These are phyloP conservation scores for Perkinsus marinus DNA, from an alignment of 169 alveolate species.

Conservation along the genomic window DNA sequence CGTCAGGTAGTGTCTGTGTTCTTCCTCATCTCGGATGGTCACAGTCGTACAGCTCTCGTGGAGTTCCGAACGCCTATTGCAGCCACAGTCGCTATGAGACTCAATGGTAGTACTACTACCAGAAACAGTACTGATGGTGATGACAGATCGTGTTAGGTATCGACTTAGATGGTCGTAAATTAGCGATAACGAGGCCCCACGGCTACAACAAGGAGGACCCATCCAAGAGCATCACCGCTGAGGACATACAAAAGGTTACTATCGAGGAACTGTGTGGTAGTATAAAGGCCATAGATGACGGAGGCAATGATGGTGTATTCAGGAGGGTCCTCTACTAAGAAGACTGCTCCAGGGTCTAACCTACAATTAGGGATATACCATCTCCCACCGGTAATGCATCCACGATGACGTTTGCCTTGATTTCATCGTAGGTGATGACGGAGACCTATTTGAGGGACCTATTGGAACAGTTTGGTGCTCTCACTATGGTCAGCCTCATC, in stretches of 20 bases:
- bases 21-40: background rate
- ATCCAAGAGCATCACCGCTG: background rate
- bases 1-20: background rate
- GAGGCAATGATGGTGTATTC: background rate
- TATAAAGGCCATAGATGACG: background rate
- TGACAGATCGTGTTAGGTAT: background rate
- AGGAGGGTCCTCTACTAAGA: background rate
- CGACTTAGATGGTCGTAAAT: background rate
- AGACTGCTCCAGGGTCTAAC: background rate
- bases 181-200: background rate
- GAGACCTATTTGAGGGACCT: slow-evolving; percentile 39
- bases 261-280: background rate
- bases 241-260: background rate
- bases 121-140: background rate
- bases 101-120: background rate
- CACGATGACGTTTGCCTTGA: background rate
- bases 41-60: background rate
- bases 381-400: background rate
- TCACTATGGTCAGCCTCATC: slow-evolving; percentile 32
- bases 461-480: slow-evolving; percentile 45
- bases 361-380: background rate
- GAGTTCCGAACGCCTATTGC: background rate
- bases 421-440: slow-evolving; percentile 1
- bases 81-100: background rate
- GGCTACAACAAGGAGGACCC: background rate